Evolutionary conservation across 164 flowering plant species (phyloP).

Genomic region (Santalum album): DNA sequence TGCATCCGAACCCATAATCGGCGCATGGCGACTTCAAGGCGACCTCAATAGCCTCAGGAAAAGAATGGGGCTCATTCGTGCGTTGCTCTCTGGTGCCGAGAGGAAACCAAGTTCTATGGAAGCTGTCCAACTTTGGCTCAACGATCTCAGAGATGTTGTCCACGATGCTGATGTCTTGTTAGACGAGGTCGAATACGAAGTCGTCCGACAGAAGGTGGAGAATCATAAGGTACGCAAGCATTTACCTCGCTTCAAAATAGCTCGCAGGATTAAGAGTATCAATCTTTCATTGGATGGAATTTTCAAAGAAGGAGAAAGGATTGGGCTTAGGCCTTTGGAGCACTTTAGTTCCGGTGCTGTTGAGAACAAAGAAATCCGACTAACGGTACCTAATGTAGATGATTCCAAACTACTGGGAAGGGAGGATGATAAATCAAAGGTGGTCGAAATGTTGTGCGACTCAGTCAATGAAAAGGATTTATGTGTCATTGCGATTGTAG

Average conservation of each 20-base stretch:
- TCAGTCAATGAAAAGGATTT: background rate
- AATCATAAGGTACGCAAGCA: constrained; percentile 1
- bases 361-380: background rate
- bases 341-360: background rate
- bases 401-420: constrained; percentile 9
- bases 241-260: background rate
- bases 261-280: background rate
- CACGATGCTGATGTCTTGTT: constrained; percentile 6
- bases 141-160: background rate
- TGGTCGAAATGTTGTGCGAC: background rate
- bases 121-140: constrained; percentile 1
- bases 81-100: no score
- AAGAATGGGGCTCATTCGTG: no score
- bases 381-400: background rate
- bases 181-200: constrained; percentile 6
- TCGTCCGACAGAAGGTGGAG: background rate
- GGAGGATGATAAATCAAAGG: background rate
- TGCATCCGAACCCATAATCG: no score
- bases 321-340: background rate
- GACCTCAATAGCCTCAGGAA: no score
- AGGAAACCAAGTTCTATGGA: no score
- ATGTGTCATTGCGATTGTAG: constrained; percentile 9
- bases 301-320: background rate
- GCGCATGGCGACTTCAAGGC: no score
- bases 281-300: background rate